Evolutionary conservation across 352 stramenopile species (phyloP).

Genomic region (Poterioochromonas sp.): DNA sequence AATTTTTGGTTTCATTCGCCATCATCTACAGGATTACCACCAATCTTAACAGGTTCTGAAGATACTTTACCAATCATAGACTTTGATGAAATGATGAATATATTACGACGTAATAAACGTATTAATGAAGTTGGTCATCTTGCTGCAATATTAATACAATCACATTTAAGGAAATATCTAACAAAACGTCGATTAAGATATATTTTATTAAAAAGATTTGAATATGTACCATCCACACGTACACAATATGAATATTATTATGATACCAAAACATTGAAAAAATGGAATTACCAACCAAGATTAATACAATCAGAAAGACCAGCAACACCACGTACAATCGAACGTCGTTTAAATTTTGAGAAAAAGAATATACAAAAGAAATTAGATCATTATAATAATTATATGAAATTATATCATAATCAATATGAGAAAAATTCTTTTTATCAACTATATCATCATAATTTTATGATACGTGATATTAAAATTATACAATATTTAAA

Average conservation of each 20-base stretch:
- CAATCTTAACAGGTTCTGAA: neutral
- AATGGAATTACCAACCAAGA: neutral
- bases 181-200: neutral
- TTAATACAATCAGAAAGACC: neutral
- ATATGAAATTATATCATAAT: too few relatives aligned
- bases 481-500: too few relatives aligned
- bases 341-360: neutral
- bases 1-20: neutral
- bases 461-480: too few relatives aligned
- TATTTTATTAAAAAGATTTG: neutral
- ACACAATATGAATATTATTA: neutral
- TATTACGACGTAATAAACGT: neutral
- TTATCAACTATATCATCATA: too few relatives aligned
- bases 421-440: too few relatives aligned
- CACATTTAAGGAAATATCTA: neutral
- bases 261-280: neutral
- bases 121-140: conserved; percentile 2
- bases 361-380: neutral
- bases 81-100: neutral
- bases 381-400: neutral
- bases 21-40: neutral
- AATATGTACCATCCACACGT: neutral
- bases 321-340: conserved; percentile 1
- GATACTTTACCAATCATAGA: neutral
- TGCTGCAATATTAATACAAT: neutral